Conservation (phyloP, 2,329 filamentous ascomycete genomes). For the Aspergillus ustus region DNA sequence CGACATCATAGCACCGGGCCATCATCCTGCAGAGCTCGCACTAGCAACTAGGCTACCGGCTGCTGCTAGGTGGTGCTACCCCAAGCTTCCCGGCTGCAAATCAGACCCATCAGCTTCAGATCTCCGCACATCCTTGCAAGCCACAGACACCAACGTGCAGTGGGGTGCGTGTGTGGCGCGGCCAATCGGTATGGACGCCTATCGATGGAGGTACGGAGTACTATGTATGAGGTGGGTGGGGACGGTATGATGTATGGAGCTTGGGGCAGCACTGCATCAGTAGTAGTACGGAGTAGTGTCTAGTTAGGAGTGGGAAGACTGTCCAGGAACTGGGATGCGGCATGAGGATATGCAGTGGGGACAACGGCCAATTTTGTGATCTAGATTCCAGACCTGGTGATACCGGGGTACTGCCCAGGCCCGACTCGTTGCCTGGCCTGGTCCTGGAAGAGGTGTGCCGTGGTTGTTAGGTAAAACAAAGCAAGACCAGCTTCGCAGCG, state of each 20-base stretch:
- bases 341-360: not conserved
- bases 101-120: slow-evolving; percentile 7
- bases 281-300: not conserved
- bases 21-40: not conserved
- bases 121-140: slow-evolving; percentile 2
- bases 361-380: not conserved
- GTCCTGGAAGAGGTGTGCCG: not conserved
- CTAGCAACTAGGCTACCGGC: not conserved
- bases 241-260: not conserved
- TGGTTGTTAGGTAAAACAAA: not conserved
- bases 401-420: not conserved
- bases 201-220: not conserved
- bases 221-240: not conserved
- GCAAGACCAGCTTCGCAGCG: not conserved
- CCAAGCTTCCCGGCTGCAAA: not conserved
- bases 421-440: not conserved
- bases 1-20: slow-evolving; percentile 7
- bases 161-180: not conserved
- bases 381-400: not conserved
- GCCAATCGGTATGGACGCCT: not conserved
- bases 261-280: too few species aligned
- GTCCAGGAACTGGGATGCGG: not conserved
- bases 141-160: slow-evolving; percentile 6
- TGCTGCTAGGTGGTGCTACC: not conserved
- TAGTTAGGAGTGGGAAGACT: not conserved